Evolutionary conservation across 345 rosid genomes (phyloP).

Genomic region (Citropsis articulata): DNA sequence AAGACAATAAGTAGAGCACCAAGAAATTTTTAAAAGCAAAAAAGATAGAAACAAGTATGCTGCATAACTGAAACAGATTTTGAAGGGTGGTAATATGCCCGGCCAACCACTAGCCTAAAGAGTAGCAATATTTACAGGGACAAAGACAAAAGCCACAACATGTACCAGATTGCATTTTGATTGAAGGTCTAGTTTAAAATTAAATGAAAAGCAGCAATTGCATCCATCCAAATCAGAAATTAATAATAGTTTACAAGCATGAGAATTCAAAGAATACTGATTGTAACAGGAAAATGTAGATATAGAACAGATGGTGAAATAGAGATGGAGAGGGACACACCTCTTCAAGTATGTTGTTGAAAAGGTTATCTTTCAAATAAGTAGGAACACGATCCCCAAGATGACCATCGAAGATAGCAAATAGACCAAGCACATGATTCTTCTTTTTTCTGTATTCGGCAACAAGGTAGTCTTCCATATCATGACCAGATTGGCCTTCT

Average conservation of each 20-base stretch:
- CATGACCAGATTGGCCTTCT: slow-evolving; percentile 62
- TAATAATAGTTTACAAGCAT: not conserved
- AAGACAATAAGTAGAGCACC: not conserved
- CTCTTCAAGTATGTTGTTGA: slow-evolving; percentile 51
- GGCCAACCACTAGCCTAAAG: not conserved
- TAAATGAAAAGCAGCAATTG: not conserved
- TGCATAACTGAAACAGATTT: not conserved
- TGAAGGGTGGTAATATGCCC: not conserved
- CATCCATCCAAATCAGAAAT: not conserved
- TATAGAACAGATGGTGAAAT: not conserved
- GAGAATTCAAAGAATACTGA: not conserved
- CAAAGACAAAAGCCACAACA: not conserved
- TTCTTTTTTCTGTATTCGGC: slow-evolving; percentile 46
- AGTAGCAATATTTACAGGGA: not conserved
- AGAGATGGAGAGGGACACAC: slow-evolving; percentile 10
- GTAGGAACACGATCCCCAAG: slow-evolving; percentile 56
- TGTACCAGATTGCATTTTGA: not conserved
- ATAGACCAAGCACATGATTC: slow-evolving; percentile 51
- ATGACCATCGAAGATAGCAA: slow-evolving; percentile 62
- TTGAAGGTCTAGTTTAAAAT: not conserved
- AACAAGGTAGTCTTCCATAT: slow-evolving; percentile 61
- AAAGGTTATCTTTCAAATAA: slow-evolving; percentile 50
- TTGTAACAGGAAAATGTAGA: not conserved
- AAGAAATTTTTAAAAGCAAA: not conserved
- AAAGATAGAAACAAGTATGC: not conserved